Percentiles rank a stretch among this genome's conserved stretches.
Evolutionary conservation across 2,329 filamentous ascomycete species (phyloP).

Genomic region (Colletotrichum chrysophilum): DNA sequence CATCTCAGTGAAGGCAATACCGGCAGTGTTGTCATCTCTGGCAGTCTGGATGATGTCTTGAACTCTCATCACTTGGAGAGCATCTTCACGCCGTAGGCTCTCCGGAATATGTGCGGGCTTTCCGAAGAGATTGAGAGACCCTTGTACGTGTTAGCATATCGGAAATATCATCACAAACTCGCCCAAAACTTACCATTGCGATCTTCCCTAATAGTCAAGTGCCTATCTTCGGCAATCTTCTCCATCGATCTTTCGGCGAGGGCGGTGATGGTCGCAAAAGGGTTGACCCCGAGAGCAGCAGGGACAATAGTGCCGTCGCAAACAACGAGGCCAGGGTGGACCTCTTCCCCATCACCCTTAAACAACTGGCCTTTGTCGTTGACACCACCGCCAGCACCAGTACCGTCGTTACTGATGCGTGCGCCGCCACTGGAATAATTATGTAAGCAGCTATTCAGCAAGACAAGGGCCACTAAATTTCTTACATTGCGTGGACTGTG

Average conservation of each 20-base stretch:
- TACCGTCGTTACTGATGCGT: conserved; percentile 64
- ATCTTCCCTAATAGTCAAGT: background rate
- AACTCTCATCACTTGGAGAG: conserved; percentile 34
- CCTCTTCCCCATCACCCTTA: conserved; percentile 51
- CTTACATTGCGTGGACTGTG: conserved; percentile 68
- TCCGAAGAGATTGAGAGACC: conserved; percentile 60
- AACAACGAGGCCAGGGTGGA: conserved; percentile 63
- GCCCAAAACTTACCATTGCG: conserved; percentile 1
- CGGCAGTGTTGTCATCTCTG: conserved; percentile 46
- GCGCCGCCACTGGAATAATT: conserved; percentile 52
- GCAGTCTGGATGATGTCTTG: conserved; percentile 45
- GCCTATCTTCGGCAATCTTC: conserved; percentile 42
- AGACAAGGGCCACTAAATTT: rapidly evolving
- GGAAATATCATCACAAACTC: rapidly evolving
- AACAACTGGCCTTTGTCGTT: conserved; percentile 68
- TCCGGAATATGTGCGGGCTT: conserved; percentile 41
- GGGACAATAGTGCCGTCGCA: conserved; percentile 68
- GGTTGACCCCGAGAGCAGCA: conserved; percentile 68
- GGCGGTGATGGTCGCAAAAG: conserved; percentile 72
- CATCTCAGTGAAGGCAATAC: conserved; percentile 67
- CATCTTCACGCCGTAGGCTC: conserved; percentile 33
- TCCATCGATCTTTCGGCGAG: conserved; percentile 69
- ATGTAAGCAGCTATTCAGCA: background rate
- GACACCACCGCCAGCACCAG: conserved; percentile 60
- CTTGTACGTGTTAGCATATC: conserved; percentile 2